Percentiles rank a stretch among this genome's conserved stretches.
phyloP scores from a whole-genome alignment of 768 basidiomycete genomes.

The Tephrocybe sp. region DNA sequence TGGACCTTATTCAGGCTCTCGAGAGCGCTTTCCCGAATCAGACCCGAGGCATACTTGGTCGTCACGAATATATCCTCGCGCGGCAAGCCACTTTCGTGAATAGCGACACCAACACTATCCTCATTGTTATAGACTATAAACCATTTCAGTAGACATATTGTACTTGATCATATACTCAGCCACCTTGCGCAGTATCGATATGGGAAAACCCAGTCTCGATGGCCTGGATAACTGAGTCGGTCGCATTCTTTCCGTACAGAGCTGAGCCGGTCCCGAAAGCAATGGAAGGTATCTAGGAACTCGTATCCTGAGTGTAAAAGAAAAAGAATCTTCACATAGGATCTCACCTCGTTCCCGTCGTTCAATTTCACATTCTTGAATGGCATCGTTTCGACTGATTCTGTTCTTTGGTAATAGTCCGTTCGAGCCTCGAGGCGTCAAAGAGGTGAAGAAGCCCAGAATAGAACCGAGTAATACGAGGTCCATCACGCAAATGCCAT shows the following conservation, averaged over 20 bases:
- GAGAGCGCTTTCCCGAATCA: constrained; percentile 38
- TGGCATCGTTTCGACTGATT: too few species aligned
- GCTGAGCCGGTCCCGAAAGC: constrained; percentile 18
- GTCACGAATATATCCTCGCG: constrained; percentile 51
- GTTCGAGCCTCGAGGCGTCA: too few species aligned
- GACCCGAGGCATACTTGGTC: constrained; percentile 49
- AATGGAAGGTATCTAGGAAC: constrained; percentile 15
- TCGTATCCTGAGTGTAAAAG: too few species aligned
- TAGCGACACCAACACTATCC: constrained; percentile 38
- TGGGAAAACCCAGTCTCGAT: constrained; percentile 18
- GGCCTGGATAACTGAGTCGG: constrained; percentile 12
- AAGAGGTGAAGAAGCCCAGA: too few species aligned
- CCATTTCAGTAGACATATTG: too few species aligned
- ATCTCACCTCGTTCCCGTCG: constrained; percentile 16
- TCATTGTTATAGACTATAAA: constrained; percentile 24
- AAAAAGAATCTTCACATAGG: neutral
- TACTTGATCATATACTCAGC: too few species aligned
- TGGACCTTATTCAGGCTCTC: constrained; percentile 52
- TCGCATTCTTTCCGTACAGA: constrained; percentile 8
- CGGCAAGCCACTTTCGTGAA: constrained; percentile 46
- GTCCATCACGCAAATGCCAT: too few species aligned
- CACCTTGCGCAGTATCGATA: constrained; percentile 24
- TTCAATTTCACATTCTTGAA: constrained; percentile 14
- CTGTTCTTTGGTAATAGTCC: too few species aligned
- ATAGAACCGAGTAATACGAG: too few species aligned